Evolutionary conservation across 441 rosid species (phyloP).

Genomic region (Francoa sonchifolia): DNA sequence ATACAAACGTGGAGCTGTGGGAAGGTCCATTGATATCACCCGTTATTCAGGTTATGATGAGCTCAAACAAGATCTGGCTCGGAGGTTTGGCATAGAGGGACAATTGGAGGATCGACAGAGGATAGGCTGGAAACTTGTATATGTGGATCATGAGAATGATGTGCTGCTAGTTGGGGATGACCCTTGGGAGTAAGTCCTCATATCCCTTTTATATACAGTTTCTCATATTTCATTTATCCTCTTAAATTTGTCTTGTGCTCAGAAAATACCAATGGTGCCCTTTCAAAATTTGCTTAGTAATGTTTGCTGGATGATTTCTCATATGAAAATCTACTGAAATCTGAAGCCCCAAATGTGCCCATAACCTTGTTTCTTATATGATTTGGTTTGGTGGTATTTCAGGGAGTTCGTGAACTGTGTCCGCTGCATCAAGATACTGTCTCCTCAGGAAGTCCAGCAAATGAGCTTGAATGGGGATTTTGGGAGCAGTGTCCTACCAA

Average conservation of each 20-base stretch:
- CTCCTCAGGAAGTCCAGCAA: constrained; percentile 48
- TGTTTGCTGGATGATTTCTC: too few species aligned
- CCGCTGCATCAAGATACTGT: constrained; percentile 34
- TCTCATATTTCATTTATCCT: too few species aligned
- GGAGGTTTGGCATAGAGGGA: constrained; percentile 71
- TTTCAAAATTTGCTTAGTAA: too few species aligned
- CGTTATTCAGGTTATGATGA: constrained; percentile 60
- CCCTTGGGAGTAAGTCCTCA: constrained; percentile 39
- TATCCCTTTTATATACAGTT: too few species aligned
- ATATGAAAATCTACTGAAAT: background rate
- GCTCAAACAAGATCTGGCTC: constrained; percentile 66
- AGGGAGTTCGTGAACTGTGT: constrained; percentile 45
- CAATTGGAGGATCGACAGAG: constrained; percentile 57
- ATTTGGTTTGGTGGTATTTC: constrained; percentile 10
- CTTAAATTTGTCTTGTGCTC: too few species aligned
- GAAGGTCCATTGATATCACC: constrained; percentile 61
- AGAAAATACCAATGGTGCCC: too few species aligned
- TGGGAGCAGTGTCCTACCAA: constrained; percentile 23
- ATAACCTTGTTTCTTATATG: constrained; percentile 1
- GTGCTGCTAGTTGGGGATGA: constrained; percentile 48
- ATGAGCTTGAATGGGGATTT: constrained; percentile 42
- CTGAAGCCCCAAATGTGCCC: too few species aligned
- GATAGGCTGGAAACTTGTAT: constrained; percentile 31
- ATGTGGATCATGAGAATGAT: constrained; percentile 42
- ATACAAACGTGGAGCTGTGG: constrained; percentile 72